Conservation (phyloP, 345 rosid genomes). For the Hypericum perforatum region DNA sequence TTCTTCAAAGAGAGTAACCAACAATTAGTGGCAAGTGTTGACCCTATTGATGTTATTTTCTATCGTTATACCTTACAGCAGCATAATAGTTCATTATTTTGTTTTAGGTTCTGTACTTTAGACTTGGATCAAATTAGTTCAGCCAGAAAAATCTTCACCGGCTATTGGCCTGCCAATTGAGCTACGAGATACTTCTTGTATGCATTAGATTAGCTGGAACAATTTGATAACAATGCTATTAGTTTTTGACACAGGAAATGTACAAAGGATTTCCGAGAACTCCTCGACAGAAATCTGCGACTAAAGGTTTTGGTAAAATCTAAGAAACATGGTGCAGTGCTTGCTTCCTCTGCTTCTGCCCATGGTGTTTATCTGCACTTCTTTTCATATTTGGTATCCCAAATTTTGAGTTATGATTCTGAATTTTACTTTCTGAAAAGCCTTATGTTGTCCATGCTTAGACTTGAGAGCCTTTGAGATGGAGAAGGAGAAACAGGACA, state of each 20-base stretch:
- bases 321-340: conserved; percentile 19
- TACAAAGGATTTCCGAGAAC: conserved; percentile 19
- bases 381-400: neutral
- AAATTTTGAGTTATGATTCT: conserved; percentile 2
- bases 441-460: conserved; percentile 14
- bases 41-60: too few relatives aligned
- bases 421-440: conserved; percentile 4
- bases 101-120: too few relatives aligned
- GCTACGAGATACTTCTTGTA: too few relatives aligned
- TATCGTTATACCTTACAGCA: too few relatives aligned
- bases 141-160: too few relatives aligned
- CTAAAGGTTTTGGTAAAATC: conserved; percentile 20
- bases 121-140: too few relatives aligned
- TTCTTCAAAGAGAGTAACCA: too few relatives aligned
- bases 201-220: too few relatives aligned
- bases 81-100: too few relatives aligned
- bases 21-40: too few relatives aligned
- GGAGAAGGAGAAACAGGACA: conserved; percentile 38
- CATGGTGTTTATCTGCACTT: conserved; percentile 25
- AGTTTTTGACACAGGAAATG: conserved; percentile 26
- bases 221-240: conserved; percentile 1
- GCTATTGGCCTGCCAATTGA: too few relatives aligned
- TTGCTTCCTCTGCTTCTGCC: conserved; percentile 45
- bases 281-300: conserved; percentile 17
- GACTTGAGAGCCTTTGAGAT: conserved; percentile 38